Evolutionary conservation across 1,284 basidiomycete species (phyloP), one percentile per base, ranked within the genome.

Genomic region (Apiotrichum porosum): DNA sequence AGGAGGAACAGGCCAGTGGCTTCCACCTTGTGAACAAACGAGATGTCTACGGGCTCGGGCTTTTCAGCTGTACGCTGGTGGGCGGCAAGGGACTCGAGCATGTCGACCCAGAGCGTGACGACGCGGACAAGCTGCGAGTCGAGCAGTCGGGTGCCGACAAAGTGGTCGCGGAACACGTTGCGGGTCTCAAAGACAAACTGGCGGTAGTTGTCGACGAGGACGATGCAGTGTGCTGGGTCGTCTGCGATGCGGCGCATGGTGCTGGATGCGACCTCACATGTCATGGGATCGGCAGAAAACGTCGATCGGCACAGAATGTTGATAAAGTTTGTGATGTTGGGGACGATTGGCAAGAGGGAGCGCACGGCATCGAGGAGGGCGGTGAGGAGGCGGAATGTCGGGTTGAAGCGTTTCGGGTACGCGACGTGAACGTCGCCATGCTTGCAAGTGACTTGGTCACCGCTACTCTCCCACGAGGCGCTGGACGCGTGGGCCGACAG

Each of bases 301-400:
- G 89, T 80, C 0, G 86, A 86, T 18, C 83, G 81, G 39, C 93
- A 79, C 19, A 95, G 79, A 75, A 91, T 83, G 56, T 89, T 84
- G 42, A 92, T 78, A 0, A 84, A 81, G 78, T 70, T 44, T 2
- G 49, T 26, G 9, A n/a, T 37, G 30, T 47, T 51, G 22, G 36
- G 32, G 3, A 38, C 34, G 1, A 41, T 31, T 69, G 84, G 81
- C 24, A 93, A 76, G 56, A 83, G 85, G 9, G 89, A 81, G 0
- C 92, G 93, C 83, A 92, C 88, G 3, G 86, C 80, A 50, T 88
- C 84, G 66, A 94, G 86, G 63, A 87, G 83, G 0, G 84, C 81
- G 51, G 84, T 82, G 3, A 95, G 77, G 26, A 94, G 77, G 47
- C 78, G 81, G 60, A 95, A 81, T 46, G 84, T 81, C 0, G 87